Conservation (phyloP, 2,329 filamentous ascomycete species). For the Lachnum nothofagi region DNA sequence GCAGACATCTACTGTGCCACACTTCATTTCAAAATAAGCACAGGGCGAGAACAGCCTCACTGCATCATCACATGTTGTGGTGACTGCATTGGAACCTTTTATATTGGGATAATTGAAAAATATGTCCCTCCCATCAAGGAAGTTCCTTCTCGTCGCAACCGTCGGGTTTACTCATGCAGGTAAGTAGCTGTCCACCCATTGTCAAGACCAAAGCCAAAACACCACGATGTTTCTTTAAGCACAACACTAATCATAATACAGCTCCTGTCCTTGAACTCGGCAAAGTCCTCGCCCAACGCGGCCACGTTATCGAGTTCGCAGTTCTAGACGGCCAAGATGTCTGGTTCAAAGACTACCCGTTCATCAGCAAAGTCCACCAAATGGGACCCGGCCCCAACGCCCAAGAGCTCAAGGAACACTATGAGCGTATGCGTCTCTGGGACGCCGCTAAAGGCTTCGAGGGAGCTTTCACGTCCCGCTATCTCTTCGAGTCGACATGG, state of each 20-base stretch:
- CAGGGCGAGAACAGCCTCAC: background rate
- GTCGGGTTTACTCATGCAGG: no score
- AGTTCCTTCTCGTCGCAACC: background rate
- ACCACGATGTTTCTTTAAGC: no score
- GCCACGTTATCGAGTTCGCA: constrained; percentile 37
- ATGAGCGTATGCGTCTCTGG: constrained; percentile 34
- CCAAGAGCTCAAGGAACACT: constrained; percentile 33
- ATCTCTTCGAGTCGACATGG: constrained; percentile 37
- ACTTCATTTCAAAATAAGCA: background rate
- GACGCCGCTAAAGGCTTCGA: constrained; percentile 32
- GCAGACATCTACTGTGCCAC: no score
- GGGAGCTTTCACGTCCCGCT: constrained; percentile 35
- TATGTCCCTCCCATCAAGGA: background rate
- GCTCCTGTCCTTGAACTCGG: constrained; percentile 37
- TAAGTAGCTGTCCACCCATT: background rate
- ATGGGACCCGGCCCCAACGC: constrained; percentile 31
- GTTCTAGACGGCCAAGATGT: constrained; percentile 36
- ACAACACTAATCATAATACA: constrained; percentile 10
- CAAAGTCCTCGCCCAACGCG: constrained; percentile 32
- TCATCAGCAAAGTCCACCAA: constrained; percentile 32
- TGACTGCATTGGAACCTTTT: background rate
- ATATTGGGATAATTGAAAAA: background rate
- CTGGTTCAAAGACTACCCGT: constrained; percentile 29
- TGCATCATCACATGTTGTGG: background rate
- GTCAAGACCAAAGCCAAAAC: background rate